Percentiles rank a stretch among this genome's conserved stretches.
phyloP scores from a whole-genome alignment of 495 filamentous ascomycete species.

The Acidomyces sp. region DNA sequence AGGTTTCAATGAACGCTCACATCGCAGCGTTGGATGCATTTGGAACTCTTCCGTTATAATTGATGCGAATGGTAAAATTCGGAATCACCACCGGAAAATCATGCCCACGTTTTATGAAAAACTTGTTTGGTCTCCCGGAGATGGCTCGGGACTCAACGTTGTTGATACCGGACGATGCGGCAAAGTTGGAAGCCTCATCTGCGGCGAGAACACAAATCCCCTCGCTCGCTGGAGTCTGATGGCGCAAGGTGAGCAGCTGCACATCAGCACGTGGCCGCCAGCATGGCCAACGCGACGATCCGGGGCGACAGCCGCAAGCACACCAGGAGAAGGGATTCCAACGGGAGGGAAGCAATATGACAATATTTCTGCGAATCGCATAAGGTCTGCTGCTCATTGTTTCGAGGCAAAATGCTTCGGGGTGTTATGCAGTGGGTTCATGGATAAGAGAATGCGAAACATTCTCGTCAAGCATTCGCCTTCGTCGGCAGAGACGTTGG shows the following conservation, averaged over 20 bases:
- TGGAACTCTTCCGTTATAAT: constrained; percentile 36
- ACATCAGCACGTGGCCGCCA: constrained; percentile 18
- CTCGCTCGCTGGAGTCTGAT: constrained; percentile 25
- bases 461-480: constrained; percentile 4
- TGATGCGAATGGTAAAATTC: constrained; percentile 29
- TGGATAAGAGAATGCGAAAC: constrained; percentile 21
- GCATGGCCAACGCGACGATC: constrained; percentile 11
- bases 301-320: background rate
- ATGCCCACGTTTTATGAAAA: constrained; percentile 38
- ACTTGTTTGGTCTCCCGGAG: constrained; percentile 34
- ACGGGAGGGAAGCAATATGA: constrained; percentile 25
- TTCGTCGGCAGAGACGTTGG: constrained; percentile 9
- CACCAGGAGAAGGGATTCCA: background rate
- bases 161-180: constrained; percentile 20
- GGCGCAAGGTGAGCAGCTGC: constrained; percentile 22
- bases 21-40: constrained; percentile 16
- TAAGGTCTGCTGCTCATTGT: constrained; percentile 32
- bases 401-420: constrained; percentile 38
- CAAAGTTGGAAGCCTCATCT: constrained; percentile 35
- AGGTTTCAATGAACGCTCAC: constrained; percentile 18
- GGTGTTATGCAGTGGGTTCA: constrained; percentile 26
- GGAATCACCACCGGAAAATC: constrained; percentile 37
- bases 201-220: constrained; percentile 39
- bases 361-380: constrained; percentile 32
- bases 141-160: constrained; percentile 27